phyloP scores from a whole-genome alignment of 148 eudicot genomes.

The Oxyria digyna region DNA sequence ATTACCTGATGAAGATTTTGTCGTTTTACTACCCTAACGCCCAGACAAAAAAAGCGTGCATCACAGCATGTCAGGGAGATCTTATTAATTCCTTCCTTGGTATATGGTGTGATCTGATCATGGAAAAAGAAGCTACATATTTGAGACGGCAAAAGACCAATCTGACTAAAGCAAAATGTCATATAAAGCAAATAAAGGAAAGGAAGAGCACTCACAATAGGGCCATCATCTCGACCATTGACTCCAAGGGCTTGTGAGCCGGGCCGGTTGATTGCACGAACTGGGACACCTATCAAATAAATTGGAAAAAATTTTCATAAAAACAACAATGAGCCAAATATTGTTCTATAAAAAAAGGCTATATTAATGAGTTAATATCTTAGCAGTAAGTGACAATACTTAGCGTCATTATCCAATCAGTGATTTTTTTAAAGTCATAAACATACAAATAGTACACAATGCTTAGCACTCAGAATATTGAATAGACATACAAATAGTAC shows the following conservation, averaged over 20 bases:
- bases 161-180: constrained; percentile 6
- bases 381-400: background rate
- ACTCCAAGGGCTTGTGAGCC: constrained; percentile 58
- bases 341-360: background rate
- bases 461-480: background rate
- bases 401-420: background rate
- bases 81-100: constrained; percentile 58
- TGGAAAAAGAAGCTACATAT: background rate
- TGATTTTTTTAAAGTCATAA: background rate
- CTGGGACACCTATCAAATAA: constrained; percentile 33
- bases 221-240: constrained; percentile 79
- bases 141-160: constrained; percentile 13
- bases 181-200: background rate
- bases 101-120: constrained; percentile 44
- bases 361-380: background rate
- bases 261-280: constrained; percentile 56
- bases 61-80: constrained; percentile 62
- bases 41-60: constrained; percentile 53
- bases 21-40: constrained; percentile 58
- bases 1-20: constrained; percentile 59
- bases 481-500: too few relatives aligned
- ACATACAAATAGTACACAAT: background rate
- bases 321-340: background rate
- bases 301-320: background rate
- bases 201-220: constrained; percentile 31